Base-by-base conservation (phyloP, 352 stramenopile species). In the Pythium monospermum region DNA sequence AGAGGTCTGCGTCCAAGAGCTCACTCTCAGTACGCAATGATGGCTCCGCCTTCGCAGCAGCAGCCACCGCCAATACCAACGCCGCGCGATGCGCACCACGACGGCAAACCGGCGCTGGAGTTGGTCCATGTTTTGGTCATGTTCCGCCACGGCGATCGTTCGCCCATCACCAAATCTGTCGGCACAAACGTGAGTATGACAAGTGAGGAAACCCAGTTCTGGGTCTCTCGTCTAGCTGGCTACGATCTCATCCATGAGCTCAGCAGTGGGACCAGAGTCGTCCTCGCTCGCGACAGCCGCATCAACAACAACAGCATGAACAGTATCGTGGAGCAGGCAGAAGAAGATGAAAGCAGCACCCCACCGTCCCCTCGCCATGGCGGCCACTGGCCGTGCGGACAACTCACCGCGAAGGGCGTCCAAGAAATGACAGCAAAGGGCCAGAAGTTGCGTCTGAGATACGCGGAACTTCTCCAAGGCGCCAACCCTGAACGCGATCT, bases 71-170 rank as follows among this genome's bases (percentile, higher is more conserved):
- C n/a, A n/a, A n/a, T n/a, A n/a, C n/a, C n/a, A 8, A 30, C 18
- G 8, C 30, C 16, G 12, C 39, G 39, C 13, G 39, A 28, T 22
- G 16, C 39, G 13, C 31, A n/a, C 21, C n/a, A 44, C 22, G 53
- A 28, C 33, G 36, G 25, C 40, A 2, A 21, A 6, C 6, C 30
- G 53, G 53, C 68, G 6, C 52, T 85, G 25, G 43, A 63, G 56
- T 64, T 90, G 28, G 46, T 69, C 38, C 81, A 92, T 32, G 73
- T 92, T 57, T 36, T 80, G n/a, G 69, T 79, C 48, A 58, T 88
- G 53, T 90, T 90, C 47, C 81, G 81, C 12, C 81, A 91, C 55
- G 81, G 81, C 35, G 81, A 91, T 47, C 72, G 81, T 15, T 87
- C 81, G n/a, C 81, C 81, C 4, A 83, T 91, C 64, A 81, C 74